These are phyloP conservation scores for Coemansia asiatica DNA, from an alignment of 192 early-diverging fungal species.

Conservation along the genomic window DNA sequence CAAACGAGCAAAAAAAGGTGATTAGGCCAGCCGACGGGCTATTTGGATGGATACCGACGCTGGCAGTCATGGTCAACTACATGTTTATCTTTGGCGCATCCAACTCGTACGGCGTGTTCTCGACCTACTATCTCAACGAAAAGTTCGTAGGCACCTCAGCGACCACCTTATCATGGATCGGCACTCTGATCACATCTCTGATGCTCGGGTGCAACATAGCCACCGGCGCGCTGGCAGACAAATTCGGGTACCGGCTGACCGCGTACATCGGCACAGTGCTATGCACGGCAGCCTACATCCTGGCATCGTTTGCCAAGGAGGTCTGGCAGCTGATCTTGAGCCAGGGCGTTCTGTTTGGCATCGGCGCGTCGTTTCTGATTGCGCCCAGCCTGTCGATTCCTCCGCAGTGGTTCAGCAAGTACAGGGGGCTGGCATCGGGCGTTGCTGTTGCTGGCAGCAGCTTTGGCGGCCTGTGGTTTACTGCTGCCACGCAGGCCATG, in stretches of 20 bases:
- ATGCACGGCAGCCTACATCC: conserved; percentile 30
- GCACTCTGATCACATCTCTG: conserved; percentile 29
- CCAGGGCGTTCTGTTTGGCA: conserved; percentile 74
- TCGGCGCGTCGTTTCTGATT: conserved; percentile 65
- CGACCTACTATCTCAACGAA: conserved; percentile 46
- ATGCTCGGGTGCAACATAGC: conserved; percentile 32
- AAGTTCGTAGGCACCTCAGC: conserved; percentile 32
- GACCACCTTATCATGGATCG: conserved; percentile 42
- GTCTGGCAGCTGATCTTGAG: conserved; percentile 76
- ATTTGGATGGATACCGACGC: conserved; percentile 45
- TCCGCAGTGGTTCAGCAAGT: conserved; percentile 69
- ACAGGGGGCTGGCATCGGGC: conserved; percentile 69
- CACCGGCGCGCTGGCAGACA: conserved; percentile 43
- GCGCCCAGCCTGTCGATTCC: conserved; percentile 66
- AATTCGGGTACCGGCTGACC: conserved; percentile 30
- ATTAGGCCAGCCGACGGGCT: conserved; percentile 28
- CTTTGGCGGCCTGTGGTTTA: conserved; percentile 69
- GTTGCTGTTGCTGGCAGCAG: conserved; percentile 74
- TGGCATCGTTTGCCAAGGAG: conserved; percentile 41
- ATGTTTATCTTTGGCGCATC: conserved; percentile 41
- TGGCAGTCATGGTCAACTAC: conserved; percentile 57
- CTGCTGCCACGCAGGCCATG: conserved; percentile 59
- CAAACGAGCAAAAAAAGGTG: neutral
- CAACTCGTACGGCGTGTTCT: conserved; percentile 50
- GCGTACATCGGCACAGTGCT: conserved; percentile 39